Percentiles rank a stretch among this genome's conserved stretches.
Evolutionary conservation across 352 stramenopile species (phyloP).

Genomic region (Phytopythium mirpurense): DNA sequence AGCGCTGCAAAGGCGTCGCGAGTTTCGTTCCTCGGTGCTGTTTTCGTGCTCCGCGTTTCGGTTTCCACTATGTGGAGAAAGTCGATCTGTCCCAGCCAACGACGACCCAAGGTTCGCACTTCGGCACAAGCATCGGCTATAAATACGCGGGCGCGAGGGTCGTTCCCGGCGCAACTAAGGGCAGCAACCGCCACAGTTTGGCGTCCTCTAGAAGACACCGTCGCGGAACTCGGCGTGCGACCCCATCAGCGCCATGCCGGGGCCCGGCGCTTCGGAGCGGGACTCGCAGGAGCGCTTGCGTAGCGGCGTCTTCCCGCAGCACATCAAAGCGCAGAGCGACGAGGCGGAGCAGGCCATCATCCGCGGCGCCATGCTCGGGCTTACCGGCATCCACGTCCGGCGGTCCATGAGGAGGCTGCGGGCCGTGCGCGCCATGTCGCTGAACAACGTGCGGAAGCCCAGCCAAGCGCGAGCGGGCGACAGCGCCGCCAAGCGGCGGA

Average conservation of each 20-base stretch:
- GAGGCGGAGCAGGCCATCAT: constrained; percentile 18
- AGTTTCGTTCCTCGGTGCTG: no score
- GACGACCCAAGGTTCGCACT: no score
- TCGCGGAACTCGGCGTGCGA: no score
- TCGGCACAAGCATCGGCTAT: not conserved
- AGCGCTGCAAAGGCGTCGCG: no score
- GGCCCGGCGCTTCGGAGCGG: not conserved
- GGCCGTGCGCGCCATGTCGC: not conserved
- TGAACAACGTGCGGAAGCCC: not conserved
- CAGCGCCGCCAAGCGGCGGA: not conserved
- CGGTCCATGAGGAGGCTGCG: not conserved
- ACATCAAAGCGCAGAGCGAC: constrained; percentile 9
- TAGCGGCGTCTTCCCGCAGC: constrained; percentile 16
- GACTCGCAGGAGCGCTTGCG: not conserved
- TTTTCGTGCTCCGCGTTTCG: no score
- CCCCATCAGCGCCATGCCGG: not conserved
- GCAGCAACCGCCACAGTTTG: no score
- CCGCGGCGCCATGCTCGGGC: constrained; percentile 14
- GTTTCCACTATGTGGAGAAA: no score
- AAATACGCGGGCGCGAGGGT: not conserved
- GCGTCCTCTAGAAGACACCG: no score
- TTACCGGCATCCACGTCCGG: constrained; percentile 18
- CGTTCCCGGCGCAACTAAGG: no score
- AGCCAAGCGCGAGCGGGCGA: not conserved
- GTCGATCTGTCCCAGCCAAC: no score